Conservation (phyloP, 345 rosid genomes). For the Citrus unshiu region DNA sequence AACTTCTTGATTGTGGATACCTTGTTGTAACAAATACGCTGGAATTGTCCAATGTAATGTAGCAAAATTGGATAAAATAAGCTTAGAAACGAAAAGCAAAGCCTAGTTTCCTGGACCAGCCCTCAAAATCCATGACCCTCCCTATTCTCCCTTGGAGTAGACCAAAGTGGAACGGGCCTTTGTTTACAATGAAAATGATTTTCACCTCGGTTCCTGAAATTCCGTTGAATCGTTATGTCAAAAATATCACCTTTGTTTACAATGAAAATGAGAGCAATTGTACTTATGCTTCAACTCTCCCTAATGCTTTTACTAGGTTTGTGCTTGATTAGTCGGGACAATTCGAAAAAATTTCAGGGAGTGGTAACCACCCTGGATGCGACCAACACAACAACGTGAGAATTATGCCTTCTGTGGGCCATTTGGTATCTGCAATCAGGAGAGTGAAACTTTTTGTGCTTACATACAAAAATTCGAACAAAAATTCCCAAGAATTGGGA, state of each 20-base stretch:
- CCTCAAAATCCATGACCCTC: constrained; percentile 24
- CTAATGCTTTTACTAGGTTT: constrained; percentile 1
- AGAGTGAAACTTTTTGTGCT: neutral
- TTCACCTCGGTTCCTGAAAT: constrained; percentile 6
- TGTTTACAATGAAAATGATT: neutral
- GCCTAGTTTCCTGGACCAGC: constrained; percentile 16
- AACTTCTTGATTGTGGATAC: constrained; percentile 24
- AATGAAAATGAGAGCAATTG: constrained; percentile 9
- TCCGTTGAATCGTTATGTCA: neutral
- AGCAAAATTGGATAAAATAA: constrained; percentile 23
- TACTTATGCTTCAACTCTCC: constrained; percentile 1
- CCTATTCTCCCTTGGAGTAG: constrained; percentile 15
- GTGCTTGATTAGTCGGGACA: neutral
- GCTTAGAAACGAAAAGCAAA: too few relatives aligned
- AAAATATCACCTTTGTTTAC: neutral
- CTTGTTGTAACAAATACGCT: constrained; percentile 15
- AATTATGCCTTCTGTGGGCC: constrained; percentile 12
- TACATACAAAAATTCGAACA: constrained; percentile 15
- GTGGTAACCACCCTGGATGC: neutral
- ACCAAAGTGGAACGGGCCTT: neutral
- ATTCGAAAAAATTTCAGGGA: neutral
- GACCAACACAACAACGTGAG: constrained; percentile 13
- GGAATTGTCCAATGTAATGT: neutral
- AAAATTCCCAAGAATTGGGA: neutral
- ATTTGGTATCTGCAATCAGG: constrained; percentile 5